phyloP scores from a whole-genome alignment of 164 flowering plant genomes.

The Stephania yunnanensis region DNA sequence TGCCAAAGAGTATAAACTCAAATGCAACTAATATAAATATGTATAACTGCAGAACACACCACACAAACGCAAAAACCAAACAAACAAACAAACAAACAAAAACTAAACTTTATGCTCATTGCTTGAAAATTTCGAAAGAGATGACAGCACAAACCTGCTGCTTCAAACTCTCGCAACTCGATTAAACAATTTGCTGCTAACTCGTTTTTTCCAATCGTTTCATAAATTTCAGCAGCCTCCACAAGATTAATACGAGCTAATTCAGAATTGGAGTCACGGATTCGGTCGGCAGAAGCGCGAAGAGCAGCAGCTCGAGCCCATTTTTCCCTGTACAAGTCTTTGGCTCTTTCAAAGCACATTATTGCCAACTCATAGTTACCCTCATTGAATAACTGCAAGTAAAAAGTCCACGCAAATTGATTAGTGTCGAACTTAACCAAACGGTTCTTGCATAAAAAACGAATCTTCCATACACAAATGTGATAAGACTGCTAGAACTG shows the following conservation, averaged over 20 bases:
- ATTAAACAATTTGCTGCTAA: slow-evolving; percentile 61
- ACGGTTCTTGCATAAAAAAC: neutral
- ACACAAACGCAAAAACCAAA: too few relatives aligned
- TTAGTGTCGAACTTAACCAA: neutral
- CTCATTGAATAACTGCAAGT: slow-evolving; percentile 51
- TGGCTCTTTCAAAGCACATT: slow-evolving; percentile 75
- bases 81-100: neutral
- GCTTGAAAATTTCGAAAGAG: neutral
- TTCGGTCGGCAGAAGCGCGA: slow-evolving; percentile 39
- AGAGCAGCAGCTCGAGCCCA: slow-evolving; percentile 56
- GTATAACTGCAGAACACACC: neutral
- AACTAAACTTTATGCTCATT: neutral
- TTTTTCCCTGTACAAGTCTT: slow-evolving; percentile 45
- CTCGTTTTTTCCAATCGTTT: slow-evolving; percentile 47
- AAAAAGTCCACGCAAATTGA: neutral
- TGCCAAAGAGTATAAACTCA: neutral
- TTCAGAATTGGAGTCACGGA: slow-evolving; percentile 35
- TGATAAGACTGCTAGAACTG: neutral
- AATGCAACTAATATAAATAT: neutral
- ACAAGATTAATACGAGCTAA: slow-evolving; percentile 26
- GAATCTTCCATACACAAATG: neutral
- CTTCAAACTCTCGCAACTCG: slow-evolving; percentile 43
- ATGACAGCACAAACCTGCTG: slow-evolving; percentile 40
- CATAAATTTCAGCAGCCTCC: slow-evolving; percentile 63
- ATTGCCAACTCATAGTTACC: slow-evolving; percentile 65